A percentile compares a stretch with the other conserved stretches of the same genome.
Conservation (phyloP, 306 rosid species). For the Prunus davidiana region DNA sequence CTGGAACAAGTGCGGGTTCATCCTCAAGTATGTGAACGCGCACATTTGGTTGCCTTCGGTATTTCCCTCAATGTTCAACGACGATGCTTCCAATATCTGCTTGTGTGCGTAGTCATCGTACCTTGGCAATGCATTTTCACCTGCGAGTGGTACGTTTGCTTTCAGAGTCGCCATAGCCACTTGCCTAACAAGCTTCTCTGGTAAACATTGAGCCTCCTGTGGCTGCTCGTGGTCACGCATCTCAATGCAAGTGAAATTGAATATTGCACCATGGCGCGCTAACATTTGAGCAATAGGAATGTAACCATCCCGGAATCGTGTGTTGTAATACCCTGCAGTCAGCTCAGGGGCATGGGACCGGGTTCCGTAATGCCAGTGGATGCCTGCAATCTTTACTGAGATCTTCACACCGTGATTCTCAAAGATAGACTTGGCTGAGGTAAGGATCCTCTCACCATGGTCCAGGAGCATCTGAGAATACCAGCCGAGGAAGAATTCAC, state of each 20-base stretch:
- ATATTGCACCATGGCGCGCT: conserved; percentile 84
- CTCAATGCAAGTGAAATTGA: conserved; percentile 94
- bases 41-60: conserved; percentile 53
- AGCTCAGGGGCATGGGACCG: conserved; percentile 97
- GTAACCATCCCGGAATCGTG: conserved; percentile 76
- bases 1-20: conserved; percentile 74
- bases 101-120: conserved; percentile 65
- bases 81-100: conserved; percentile 64
- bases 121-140: conserved; percentile 85
- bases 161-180: conserved; percentile 74
- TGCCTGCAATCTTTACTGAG: conserved; percentile 87
- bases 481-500: conserved; percentile 90
- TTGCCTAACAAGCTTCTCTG: conserved; percentile 84
- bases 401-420: conserved; percentile 59
- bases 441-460: conserved; percentile 91
- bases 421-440: conserved; percentile 59
- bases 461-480: conserved; percentile 77
- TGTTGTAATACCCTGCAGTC: conserved; percentile 97
- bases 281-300: conserved; percentile 88
- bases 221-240: conserved; percentile 97
- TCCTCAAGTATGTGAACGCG: conserved; percentile 91
- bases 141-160: conserved; percentile 73
- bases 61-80: conserved; percentile 46
- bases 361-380: conserved; percentile 98
- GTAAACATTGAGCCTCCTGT: conserved; percentile 79